These are phyloP conservation scores for Yamadazyma diospyri DNA, from an alignment of 1,139 yeast genomes.

Conservation along the genomic window DNA sequence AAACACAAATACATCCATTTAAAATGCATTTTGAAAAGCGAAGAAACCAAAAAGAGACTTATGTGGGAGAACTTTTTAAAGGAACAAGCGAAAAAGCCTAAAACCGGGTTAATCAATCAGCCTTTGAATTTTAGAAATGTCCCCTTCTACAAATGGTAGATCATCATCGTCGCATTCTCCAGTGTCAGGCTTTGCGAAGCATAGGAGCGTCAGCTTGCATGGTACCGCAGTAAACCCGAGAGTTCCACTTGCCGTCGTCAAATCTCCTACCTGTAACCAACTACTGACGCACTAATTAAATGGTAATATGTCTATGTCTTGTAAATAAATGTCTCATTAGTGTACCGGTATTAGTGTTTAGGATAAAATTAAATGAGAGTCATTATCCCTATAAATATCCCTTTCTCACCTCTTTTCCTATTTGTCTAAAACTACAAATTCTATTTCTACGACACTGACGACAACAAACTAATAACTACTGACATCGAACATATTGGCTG, in stretches of 20 bases:
- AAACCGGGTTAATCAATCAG: slow-evolving; percentile 41
- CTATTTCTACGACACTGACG: too few species aligned
- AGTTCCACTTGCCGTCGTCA: too few species aligned
- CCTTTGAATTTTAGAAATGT: slow-evolving; percentile 45
- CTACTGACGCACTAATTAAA: too few species aligned
- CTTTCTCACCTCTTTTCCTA: too few species aligned
- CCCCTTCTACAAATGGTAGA: slow-evolving; percentile 43
- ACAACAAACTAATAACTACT: too few species aligned
- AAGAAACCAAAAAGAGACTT: slow-evolving; percentile 57
- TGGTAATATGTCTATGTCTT: slow-evolving; percentile 5
- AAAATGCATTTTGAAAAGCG: slow-evolving; percentile 68
- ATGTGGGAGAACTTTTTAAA: slow-evolving; percentile 54
- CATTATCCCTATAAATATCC: slow-evolving; percentile 2
- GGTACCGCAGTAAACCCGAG: too few species aligned
- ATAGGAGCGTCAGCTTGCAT: too few species aligned
- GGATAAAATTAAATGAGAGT: slow-evolving; percentile 3
- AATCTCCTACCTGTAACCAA: too few species aligned
- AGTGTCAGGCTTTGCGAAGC: too few species aligned
- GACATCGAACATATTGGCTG: too few species aligned
- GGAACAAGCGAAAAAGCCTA: slow-evolving; percentile 41
- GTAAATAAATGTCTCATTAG: slow-evolving; percentile 6
- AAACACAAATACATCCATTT: slow-evolving; percentile 78
- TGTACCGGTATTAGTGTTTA: slow-evolving; percentile 4
- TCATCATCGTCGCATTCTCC: too few species aligned
- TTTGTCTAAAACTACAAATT: too few species aligned